Conservation (phyloP, 306 rosid genomes). For the Malus sylvestris region DNA sequence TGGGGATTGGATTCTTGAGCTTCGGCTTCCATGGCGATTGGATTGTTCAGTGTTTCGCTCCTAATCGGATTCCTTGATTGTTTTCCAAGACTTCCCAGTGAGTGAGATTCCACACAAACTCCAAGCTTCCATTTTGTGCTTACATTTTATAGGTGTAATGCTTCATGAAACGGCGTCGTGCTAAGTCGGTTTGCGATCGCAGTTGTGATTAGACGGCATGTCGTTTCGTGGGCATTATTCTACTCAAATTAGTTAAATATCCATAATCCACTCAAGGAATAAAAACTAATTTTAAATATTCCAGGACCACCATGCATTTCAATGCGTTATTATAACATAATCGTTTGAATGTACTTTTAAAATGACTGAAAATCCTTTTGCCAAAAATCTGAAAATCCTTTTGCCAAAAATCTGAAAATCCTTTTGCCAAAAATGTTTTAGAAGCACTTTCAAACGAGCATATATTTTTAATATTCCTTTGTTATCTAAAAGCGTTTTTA, state of each 20-base stretch:
- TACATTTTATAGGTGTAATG: neutral
- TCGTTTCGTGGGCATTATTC: neutral
- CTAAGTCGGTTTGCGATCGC: neutral
- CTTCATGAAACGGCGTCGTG: neutral
- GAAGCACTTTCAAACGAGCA: no score
- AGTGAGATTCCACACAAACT: neutral
- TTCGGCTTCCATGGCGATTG: constrained; percentile 23
- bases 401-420: no score
- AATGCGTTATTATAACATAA: no score
- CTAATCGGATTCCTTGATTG: constrained; percentile 1
- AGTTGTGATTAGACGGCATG: neutral
- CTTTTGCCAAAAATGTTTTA: no score
- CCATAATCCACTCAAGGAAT: no score
- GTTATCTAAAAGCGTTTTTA: no score
- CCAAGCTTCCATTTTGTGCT: neutral
- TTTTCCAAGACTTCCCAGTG: neutral
- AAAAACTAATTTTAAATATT: no score
- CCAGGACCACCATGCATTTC: no score
- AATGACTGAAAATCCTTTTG: no score
- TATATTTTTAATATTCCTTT: no score
- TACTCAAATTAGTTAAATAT: neutral
- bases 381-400: no score
- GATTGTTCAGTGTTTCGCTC: neutral
- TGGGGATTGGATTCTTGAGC: constrained; percentile 32
- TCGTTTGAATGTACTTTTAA: no score